Conservation (phyloP, 345 rosid genomes). For the Melaleuca alternifolia region DNA sequence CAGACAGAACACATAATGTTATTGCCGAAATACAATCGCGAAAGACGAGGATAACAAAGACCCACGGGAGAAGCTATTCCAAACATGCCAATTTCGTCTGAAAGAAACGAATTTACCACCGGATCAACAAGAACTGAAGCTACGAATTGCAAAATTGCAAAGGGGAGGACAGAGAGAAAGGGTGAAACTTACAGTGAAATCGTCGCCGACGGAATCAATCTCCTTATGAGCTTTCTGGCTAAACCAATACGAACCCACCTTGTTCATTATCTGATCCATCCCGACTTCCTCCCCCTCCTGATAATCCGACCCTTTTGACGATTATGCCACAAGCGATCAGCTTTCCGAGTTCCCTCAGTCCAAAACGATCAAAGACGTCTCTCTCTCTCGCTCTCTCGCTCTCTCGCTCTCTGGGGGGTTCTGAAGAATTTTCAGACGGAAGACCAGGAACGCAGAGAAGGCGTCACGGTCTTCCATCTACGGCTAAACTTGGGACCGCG, state of each 20-base stretch:
- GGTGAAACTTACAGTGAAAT: conserved; percentile 39
- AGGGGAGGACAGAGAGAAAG: not conserved
- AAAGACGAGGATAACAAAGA: not conserved
- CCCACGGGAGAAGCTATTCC: not conserved
- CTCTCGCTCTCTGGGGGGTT: not conserved
- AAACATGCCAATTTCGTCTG: not conserved
- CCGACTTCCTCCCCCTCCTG: not conserved
- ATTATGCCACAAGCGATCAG: not conserved
- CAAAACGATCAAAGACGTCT: not conserved
- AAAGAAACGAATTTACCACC: not conserved
- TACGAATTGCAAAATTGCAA: not conserved
- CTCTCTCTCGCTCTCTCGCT: not conserved
- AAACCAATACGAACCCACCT: conserved; percentile 84
- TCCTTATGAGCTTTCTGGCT: conserved; percentile 70
- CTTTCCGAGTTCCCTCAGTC: not conserved
- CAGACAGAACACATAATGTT: not conserved
- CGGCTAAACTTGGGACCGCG: not conserved
- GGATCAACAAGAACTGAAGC: not conserved
- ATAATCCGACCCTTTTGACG: not conserved
- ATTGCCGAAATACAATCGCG: not conserved
- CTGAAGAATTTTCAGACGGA: not conserved
- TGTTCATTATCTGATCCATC: conserved; percentile 90
- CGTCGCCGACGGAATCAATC: conserved; percentile 77
- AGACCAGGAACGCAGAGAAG: not conserved
- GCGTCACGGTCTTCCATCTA: not conserved